These are phyloP conservation scores for Podospora sp. DNA, from an alignment of 495 filamentous ascomycete species.

Conservation along the genomic window DNA sequence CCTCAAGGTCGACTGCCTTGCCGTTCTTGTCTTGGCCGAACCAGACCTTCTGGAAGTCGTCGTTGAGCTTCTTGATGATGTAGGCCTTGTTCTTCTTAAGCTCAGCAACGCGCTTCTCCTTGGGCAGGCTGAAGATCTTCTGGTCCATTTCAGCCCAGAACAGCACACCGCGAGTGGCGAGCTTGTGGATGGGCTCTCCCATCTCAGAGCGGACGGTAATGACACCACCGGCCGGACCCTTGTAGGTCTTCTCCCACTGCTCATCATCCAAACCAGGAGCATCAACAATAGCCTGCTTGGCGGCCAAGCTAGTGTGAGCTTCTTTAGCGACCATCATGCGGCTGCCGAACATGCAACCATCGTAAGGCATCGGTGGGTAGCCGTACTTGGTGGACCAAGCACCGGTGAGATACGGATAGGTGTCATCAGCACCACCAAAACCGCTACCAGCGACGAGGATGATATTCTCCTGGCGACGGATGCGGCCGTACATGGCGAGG, in stretches of 20 bases:
- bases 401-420: slow-evolving; percentile 90
- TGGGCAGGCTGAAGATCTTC: slow-evolving; percentile 95
- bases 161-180: slow-evolving; percentile 89
- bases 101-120: slow-evolving; percentile 88
- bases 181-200: slow-evolving; percentile 98
- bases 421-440: slow-evolving; percentile 88
- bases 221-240: slow-evolving; percentile 85
- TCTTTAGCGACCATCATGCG: slow-evolving; percentile 96
- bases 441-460: slow-evolving; percentile 89
- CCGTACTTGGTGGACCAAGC: slow-evolving; percentile 82
- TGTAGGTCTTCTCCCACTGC: slow-evolving; percentile 98
- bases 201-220: slow-evolving; percentile 98
- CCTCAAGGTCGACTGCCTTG: slow-evolving; percentile 88
- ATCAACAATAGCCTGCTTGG: slow-evolving; percentile 93
- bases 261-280: slow-evolving; percentile 83
- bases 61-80: slow-evolving; percentile 97
- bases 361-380: slow-evolving; percentile 92
- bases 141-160: slow-evolving; percentile 99
- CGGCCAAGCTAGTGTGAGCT: slow-evolving; percentile 87
- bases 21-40: slow-evolving; percentile 87
- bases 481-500: slow-evolving; percentile 84
- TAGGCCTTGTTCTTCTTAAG: slow-evolving; percentile 89
- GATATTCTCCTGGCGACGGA: slow-evolving; percentile 80
- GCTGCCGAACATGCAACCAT: slow-evolving; percentile 87
- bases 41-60: slow-evolving; percentile 99